Evolutionary conservation across 2,329 filamentous ascomycete species (phyloP), one percentile per base, ranked within the genome.

Genomic region (Cercospora sp.): DNA sequence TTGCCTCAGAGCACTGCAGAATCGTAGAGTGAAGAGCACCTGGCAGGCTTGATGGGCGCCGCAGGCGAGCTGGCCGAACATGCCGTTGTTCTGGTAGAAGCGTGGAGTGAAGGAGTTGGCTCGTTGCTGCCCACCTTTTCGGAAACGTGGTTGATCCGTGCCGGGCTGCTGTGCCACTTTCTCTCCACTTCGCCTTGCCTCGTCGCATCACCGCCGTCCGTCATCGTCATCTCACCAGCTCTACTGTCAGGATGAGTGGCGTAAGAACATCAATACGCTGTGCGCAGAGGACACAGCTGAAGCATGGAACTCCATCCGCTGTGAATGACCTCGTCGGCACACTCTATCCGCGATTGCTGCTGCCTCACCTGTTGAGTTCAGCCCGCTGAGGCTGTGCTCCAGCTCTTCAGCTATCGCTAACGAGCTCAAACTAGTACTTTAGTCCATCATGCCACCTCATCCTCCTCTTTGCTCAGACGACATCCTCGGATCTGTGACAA

Each of bases 361-460:
- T 67, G 69, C 69, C 67, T 69, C 23, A 16, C 51, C 55, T 92
- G 88, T 64, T 94, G 90, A 73, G 87, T 81, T 45, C 87, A 83
- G 74, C 86, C 61, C 28, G 70, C 39, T 65, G 69, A 62, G 69
- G 69, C 69, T 68, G 68, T 71, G 69, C 62, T 68, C 55, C 55
- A 61, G 58, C 53, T 55, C 5, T 60, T 69, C 58, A 65, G 66
- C 64, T 65, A 20, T 18, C 26, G n/a, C 31, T 16, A 28, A 31
- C 55, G 55, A 59, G n/a, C 55, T 59, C 30, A 8, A n/a, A 59
- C 55, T 59, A 60, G 53, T 60, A 60, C 60, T 59, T 59, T 59
- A 39, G n/a, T 12, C 28, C 42, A 36, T 48, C 45, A 20, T 53
- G 28, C 45, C 45, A 63, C 48, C 31, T 39, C 61, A 33, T 18